phyloP scores from a whole-genome alignment of 2,329 filamentous ascomycete species.

The Ophiosphaerella herpotricha region DNA sequence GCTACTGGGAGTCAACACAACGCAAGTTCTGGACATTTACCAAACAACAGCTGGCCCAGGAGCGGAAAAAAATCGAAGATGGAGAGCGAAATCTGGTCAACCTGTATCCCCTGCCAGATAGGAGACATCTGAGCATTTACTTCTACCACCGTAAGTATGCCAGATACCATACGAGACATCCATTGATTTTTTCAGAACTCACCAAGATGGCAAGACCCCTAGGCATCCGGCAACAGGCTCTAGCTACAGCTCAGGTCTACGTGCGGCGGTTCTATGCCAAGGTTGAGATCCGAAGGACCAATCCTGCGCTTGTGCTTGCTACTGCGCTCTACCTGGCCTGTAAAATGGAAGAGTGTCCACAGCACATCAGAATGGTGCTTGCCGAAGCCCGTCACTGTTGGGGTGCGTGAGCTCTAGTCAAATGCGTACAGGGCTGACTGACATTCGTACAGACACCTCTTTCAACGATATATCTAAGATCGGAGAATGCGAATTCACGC shows the following conservation, averaged over 20 bases:
- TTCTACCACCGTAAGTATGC: slow-evolving; percentile 78
- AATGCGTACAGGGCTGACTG: slow-evolving; percentile 1
- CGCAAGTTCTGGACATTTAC: slow-evolving; percentile 88
- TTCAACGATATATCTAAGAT: slow-evolving; percentile 75
- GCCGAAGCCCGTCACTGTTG: slow-evolving; percentile 78
- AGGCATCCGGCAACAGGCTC: slow-evolving; percentile 82
- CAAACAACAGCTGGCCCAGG: slow-evolving; percentile 74
- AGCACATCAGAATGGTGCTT: slow-evolving; percentile 90
- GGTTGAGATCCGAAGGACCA: slow-evolving; percentile 88
- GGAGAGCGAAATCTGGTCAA: slow-evolving; percentile 74
- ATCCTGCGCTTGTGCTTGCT: slow-evolving; percentile 90
- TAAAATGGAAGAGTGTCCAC: slow-evolving; percentile 97
- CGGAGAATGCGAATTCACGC: slow-evolving; percentile 90
- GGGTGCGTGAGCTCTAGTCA: slow-evolving; percentile 27
- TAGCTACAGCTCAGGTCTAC: slow-evolving; percentile 94
- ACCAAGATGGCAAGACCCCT: slow-evolving; percentile 83
- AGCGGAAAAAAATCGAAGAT: slow-evolving; percentile 77
- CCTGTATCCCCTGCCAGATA: slow-evolving; percentile 80
- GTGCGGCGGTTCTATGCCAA: slow-evolving; percentile 91
- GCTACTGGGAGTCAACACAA: slow-evolving; percentile 96
- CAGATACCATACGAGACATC: background rate
- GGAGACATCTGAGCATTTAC: slow-evolving; percentile 84
- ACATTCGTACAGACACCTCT: slow-evolving; percentile 33
- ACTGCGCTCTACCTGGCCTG: slow-evolving; percentile 93
- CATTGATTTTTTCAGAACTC: slow-evolving; percentile 59